phyloP scores from a whole-genome alignment of 768 basidiomycete species.

The Ramaria sp. region DNA sequence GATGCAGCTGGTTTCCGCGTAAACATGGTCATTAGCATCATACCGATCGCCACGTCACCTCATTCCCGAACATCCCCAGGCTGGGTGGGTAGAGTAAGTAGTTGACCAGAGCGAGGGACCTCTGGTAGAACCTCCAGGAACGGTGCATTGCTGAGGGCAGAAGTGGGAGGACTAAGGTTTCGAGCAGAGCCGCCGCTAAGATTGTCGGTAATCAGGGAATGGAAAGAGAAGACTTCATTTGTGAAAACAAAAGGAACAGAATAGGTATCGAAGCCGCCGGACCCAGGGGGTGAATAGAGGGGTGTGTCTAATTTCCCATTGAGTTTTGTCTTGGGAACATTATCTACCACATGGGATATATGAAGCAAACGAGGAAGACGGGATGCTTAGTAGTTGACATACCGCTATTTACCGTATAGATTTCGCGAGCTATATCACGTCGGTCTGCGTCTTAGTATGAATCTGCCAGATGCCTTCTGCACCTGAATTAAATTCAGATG shows the following conservation, averaged over 20 bases:
- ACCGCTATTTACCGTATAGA: no score
- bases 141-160: not conserved
- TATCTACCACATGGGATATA: not conserved
- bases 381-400: no score
- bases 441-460: no score
- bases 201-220: not conserved
- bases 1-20: not conserved
- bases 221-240: slow-evolving; percentile 1
- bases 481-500: no score
- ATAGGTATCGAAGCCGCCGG: not conserved
- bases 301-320: not conserved
- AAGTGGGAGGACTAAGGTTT: not conserved
- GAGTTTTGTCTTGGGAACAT: not conserved
- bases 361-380: not conserved
- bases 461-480: no score
- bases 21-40: not conserved
- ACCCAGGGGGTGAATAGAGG: not conserved
- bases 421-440: no score
- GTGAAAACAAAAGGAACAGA: not conserved
- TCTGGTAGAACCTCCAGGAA: not conserved
- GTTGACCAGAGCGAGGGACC: not conserved
- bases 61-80: not conserved
- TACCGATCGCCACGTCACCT: not conserved
- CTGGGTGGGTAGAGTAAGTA: not conserved
- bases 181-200: not conserved